Base-by-base conservation (phyloP, 148 eudicot genomes). In the Persicaria maculosa region DNA sequence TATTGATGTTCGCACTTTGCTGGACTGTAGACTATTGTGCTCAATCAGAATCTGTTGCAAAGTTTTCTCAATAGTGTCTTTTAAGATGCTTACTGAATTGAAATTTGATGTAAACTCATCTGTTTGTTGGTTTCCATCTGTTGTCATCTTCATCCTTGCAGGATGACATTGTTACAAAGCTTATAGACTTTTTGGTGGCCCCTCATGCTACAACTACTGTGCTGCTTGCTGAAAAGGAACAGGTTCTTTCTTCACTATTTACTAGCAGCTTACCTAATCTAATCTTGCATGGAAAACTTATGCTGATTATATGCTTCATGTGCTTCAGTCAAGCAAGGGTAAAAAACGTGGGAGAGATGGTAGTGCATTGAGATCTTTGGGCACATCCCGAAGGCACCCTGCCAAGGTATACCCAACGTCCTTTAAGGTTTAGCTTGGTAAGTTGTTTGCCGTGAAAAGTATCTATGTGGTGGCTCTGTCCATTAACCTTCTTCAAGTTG, bases 201-300 rank as follows among this genome's bases (percentile, higher is more conserved):
- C 99, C 99, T 78, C 90, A 90, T 83, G 88, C 97, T 70, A 90
- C 97, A 0, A 89, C 97, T 72, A 76, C 88, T 16, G 97, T 85
- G 57, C 76, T 85, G 53, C 97, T 92, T 78, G 84, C 93, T 50
- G 99, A 90, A 50, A 87, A 95, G 75, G 96, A 92, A 36, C 93
- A 87, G 99, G 99, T 92, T 78, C 48, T 73, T 80, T 78, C 50
- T 65, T 12, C 61, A 40, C 40, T 12, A 19, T 65, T 65, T 65
- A 65, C 46, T 36, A 43, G 70, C 70, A 65, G 43, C 70, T 64
- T 65, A 65, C 47, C 19, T 12, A 20, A 8, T 65, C 46, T 65
- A 7, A 36, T 40, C 47, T 65, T 65, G 43, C 43, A 43, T 40
- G 7, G 19, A 65, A 59, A 43, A 12, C 5, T 40, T 65, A 43